These are phyloP conservation scores for Nothomitra cinnamomea DNA, from an alignment of 2,329 filamentous ascomycete species.

Conservation along the genomic window DNA sequence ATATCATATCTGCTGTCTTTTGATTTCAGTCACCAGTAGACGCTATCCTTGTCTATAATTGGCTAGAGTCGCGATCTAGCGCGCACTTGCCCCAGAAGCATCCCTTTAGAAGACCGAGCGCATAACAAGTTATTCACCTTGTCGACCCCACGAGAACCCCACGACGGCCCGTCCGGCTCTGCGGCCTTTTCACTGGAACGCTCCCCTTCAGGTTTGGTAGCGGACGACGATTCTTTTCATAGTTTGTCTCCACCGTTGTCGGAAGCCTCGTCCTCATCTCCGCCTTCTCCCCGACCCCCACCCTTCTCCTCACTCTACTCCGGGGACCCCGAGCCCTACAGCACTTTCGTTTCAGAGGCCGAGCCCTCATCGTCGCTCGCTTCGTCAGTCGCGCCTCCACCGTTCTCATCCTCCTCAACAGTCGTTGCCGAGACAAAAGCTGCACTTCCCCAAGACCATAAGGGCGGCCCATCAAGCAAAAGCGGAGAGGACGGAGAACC, in stretches of 20 bases:
- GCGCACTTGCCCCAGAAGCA: not conserved
- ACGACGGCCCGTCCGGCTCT: conserved; percentile 27
- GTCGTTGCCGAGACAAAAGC: conserved; percentile 60
- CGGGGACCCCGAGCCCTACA: conserved; percentile 12
- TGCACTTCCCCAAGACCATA: conserved; percentile 65
- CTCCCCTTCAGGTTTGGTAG: conserved; percentile 15
- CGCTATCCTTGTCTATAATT: not conserved
- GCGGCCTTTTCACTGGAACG: conserved; percentile 19
- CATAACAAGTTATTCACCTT: conserved; percentile 18
- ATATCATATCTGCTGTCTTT: not conserved
- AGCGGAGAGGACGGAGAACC: conserved; percentile 68
- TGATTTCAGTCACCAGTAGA: not conserved
- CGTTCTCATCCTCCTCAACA: conserved; percentile 28
- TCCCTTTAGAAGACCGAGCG: not conserved
- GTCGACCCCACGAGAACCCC: conserved; percentile 25
- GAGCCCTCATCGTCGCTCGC: conserved; percentile 19
- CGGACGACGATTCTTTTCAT: conserved; percentile 13
- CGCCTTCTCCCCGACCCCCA: conserved; percentile 38
- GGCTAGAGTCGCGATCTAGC: not conserved
- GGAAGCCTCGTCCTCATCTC: conserved; percentile 22
- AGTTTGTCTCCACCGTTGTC: conserved; percentile 11
- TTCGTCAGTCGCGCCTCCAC: conserved; percentile 33
- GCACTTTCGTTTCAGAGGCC: conserved; percentile 14
- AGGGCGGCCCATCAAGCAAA: conserved; percentile 58
- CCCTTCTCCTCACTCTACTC: conserved; percentile 49